phyloP scores from a whole-genome alignment of 148 eudicot species.

The Heliamphora exappendiculata region DNA sequence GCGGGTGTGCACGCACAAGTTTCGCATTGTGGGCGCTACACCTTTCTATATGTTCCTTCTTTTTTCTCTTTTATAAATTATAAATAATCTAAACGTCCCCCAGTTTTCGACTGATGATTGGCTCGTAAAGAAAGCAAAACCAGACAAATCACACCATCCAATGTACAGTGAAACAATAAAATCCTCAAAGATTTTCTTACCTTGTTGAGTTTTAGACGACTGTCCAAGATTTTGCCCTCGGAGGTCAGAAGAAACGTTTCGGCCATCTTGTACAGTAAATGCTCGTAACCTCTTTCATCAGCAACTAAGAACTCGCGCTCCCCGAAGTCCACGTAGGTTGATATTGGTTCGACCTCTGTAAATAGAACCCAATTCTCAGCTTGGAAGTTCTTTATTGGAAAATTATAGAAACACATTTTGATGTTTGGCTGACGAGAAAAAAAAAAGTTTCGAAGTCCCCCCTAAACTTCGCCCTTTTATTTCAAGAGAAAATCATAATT shows the following conservation, averaged over 20 bases:
- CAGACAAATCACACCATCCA: background rate
- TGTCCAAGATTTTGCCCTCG: slow-evolving; percentile 57
- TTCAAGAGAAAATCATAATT: background rate
- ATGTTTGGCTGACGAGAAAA: slow-evolving; percentile 3
- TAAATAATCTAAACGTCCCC: background rate
- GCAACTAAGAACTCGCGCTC: slow-evolving; percentile 75
- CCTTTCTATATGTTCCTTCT: background rate
- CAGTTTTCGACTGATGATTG: slow-evolving; percentile 8
- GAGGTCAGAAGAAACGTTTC: slow-evolving; percentile 57
- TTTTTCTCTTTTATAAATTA: background rate
- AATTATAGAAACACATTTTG: background rate
- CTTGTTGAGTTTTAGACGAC: slow-evolving; percentile 72
- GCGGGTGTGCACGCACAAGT: slow-evolving; percentile 5
- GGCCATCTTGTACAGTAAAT: slow-evolving; percentile 67
- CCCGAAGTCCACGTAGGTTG: slow-evolving; percentile 82
- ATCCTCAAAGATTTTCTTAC: slow-evolving; percentile 23
- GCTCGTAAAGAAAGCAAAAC: slow-evolving; percentile 1
- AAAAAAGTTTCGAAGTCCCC: background rate
- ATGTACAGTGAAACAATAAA: background rate
- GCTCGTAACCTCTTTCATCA: slow-evolving; percentile 81
- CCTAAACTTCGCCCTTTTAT: background rate
- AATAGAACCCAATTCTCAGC: slow-evolving; percentile 7
- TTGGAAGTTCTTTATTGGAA: slow-evolving; percentile 11
- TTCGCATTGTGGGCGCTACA: background rate
- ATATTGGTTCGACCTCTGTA: slow-evolving; percentile 87